Evolutionary conservation across 2,329 filamentous ascomycete genomes (phyloP), one percentile per base, ranked within the genome.

Genomic region (Fusarium pseudoanthophilum): DNA sequence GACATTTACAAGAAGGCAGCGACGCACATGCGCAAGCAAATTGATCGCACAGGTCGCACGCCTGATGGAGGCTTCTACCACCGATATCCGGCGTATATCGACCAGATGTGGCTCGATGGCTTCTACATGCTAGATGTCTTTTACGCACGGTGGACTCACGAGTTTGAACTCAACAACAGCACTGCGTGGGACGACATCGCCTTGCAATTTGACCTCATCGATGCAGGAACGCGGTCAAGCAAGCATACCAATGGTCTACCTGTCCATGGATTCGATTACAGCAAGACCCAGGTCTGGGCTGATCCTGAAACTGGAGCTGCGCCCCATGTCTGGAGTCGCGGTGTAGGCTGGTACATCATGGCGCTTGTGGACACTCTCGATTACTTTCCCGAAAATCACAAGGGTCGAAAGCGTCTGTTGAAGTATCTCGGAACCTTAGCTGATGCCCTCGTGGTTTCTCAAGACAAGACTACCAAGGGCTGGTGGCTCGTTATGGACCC

Each of bases 51-150:
- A 26, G 72, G 72, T 9, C 82, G 87, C 28, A 89, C 85, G 1
- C 77, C 84, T 0, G 77, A 80, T 0, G 87, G 87, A 8, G 87
- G 87, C 0, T 86, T 89, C 79, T 89, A 87, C 85, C 87, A 89
- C 65, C 72, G 77, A 2, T 76, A 81, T 21, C 78, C 84, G 45
- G 78, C 81, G 5, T 88, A 87, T 69, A 81, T 81, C 26, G 83
- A 88, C 65, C 85, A 89, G 76, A 89, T 89, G 87, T 89, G 88
- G 87, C 82, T 89, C 0, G 87, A 88, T 67, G 88, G 88, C 3
- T 85, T 87, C 30, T 87, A 82, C 77, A 87, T 87, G 85, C 84
- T 84, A 2, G 82, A 84, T 32, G 79, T 79, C 2, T 85, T 85
- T 72, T 85, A 84, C 51, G 82, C 84, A 4, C 78, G 78, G 39